These are phyloP conservation scores for Tribonema minus DNA, from an alignment of 108 stramenopile species.

Conservation along the genomic window DNA sequence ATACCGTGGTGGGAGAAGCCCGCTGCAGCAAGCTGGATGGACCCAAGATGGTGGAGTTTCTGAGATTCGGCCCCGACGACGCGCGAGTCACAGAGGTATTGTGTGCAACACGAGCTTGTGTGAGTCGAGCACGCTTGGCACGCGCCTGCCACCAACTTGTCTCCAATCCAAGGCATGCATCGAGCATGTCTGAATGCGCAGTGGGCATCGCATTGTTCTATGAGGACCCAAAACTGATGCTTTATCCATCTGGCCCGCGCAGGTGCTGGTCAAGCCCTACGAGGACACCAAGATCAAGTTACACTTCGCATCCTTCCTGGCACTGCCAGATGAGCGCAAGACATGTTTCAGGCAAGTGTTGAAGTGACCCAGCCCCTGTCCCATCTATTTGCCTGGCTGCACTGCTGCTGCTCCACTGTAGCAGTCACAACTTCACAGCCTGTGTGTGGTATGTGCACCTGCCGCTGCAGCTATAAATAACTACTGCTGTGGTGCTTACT, in stretches of 20 bases:
- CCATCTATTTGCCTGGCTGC: no score
- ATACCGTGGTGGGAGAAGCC: constrained; percentile 43
- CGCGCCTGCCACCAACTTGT: background rate
- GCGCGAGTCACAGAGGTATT: no score
- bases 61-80: background rate
- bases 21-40: constrained; percentile 32
- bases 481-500: no score
- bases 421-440: no score
- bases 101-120: background rate
- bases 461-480: no score
- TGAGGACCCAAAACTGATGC: background rate
- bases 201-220: background rate
- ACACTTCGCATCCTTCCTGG: constrained; percentile 57
- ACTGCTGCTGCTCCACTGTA: no score
- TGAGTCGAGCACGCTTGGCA: background rate
- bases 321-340: constrained; percentile 32
- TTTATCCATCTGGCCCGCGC: background rate
- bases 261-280: constrained; percentile 39
- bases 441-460: no score
- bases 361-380: no score
- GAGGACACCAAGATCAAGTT: constrained; percentile 57
- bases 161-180: background rate
- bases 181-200: background rate
- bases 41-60: background rate
- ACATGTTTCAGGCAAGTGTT: constrained; percentile 40